Evolutionary conservation across 2,329 filamentous ascomycete species (phyloP).

Genomic region (Xylariales sp.): DNA sequence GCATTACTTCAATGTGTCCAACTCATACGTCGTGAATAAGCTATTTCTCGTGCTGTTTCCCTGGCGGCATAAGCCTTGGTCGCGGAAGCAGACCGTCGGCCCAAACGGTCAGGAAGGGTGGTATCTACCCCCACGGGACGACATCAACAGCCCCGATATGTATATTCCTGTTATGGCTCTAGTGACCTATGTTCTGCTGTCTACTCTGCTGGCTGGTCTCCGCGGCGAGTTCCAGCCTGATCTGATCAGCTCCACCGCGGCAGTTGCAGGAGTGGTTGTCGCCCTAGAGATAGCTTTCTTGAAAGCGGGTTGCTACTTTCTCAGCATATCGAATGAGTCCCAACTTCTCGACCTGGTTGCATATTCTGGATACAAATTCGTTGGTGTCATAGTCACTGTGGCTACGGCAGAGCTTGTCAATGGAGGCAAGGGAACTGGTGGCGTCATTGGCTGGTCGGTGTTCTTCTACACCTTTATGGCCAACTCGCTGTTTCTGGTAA

Average conservation of each 20-base stretch:
- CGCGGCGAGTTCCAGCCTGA: constrained; percentile 92
- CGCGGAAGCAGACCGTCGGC: constrained; percentile 75
- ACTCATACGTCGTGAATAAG: constrained; percentile 93
- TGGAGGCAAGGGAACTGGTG: constrained; percentile 74
- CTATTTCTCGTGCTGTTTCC: constrained; percentile 91
- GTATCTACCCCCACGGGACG: constrained; percentile 89
- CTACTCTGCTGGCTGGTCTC: constrained; percentile 83
- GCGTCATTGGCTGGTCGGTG: constrained; percentile 82
- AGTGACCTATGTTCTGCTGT: constrained; percentile 94
- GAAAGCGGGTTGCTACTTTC: constrained; percentile 87
- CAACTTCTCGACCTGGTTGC: constrained; percentile 92
- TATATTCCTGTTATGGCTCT: constrained; percentile 98
- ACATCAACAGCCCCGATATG: constrained; percentile 98
- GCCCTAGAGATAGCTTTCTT: constrained; percentile 84
- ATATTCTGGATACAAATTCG: constrained; percentile 98
- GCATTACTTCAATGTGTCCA: constrained; percentile 99
- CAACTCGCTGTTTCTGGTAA: constrained; percentile 90
- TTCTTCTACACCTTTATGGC: constrained; percentile 91
- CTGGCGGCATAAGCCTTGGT: constrained; percentile 97
- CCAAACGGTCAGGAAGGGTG: constrained; percentile 66
- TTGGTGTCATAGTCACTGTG: constrained; percentile 89
- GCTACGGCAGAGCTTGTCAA: constrained; percentile 74
- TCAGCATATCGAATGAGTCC: constrained; percentile 90
- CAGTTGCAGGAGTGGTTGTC: constrained; percentile 77
- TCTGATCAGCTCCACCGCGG: constrained; percentile 83